These are phyloP conservation scores for Pseudisothecium myosuroides DNA, from an alignment of 225 moss, liverwort and hornwort species.

Conservation along the genomic window DNA sequence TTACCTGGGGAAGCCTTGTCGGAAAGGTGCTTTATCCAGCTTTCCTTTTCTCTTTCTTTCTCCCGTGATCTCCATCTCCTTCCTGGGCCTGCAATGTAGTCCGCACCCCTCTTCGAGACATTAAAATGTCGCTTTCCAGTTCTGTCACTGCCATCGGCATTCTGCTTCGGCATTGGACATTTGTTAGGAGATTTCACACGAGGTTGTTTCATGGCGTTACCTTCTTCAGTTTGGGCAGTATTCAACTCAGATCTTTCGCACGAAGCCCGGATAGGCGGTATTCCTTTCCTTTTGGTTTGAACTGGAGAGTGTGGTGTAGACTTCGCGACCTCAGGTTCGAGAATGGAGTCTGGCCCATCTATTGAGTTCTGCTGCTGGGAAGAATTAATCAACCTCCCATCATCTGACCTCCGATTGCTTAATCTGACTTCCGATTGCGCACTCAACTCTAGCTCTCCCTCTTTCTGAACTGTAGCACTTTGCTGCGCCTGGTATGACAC, in stretches of 20 bases:
- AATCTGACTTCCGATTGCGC: background rate
- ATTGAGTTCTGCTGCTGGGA: background rate
- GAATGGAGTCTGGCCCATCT: background rate
- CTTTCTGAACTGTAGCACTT: background rate
- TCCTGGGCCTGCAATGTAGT: conserved; percentile 3
- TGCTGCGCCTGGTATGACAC: conserved; percentile 4
- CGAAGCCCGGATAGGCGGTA: background rate
- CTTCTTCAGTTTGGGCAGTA: background rate
- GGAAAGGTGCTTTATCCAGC: conserved; percentile 1
- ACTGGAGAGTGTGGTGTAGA: conserved; percentile 1
- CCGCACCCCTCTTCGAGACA: conserved; percentile 3
- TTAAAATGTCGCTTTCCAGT: conserved; percentile 7
- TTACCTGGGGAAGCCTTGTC: conserved; percentile 9
- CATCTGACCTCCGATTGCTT: conserved; percentile 1
- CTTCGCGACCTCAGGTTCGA: conserved; percentile 3
- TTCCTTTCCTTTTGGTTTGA: conserved; percentile 2
- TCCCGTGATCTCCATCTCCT: conserved; percentile 13
- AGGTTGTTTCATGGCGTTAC: conserved; percentile 9
- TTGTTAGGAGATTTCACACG: conserved; percentile 17
- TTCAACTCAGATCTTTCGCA: conserved; percentile 7
- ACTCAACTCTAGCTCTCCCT: background rate
- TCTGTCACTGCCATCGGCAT: conserved; percentile 9
- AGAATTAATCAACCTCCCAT: background rate
- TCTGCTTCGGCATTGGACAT: conserved; percentile 7
- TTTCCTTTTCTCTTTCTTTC: background rate